These are phyloP conservation scores for Debaryomycetaceae sp. DNA, from an alignment of 1,139 yeast genomes.

Conservation along the genomic window DNA sequence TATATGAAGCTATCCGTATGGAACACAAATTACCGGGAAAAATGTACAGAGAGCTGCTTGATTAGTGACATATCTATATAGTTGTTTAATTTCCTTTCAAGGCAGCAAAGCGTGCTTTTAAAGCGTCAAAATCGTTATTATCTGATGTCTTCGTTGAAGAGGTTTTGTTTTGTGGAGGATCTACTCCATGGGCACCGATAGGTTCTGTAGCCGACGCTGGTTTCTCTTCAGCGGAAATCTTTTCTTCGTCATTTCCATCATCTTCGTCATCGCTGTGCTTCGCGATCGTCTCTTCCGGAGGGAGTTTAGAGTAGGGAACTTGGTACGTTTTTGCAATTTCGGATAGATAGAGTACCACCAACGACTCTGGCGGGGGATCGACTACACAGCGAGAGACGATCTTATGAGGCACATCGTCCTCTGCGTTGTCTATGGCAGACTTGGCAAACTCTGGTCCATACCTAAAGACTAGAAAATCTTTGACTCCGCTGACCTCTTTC, in stretches of 20 bases:
- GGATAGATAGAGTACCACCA: conserved; percentile 66
- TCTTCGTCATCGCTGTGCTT: conserved; percentile 14
- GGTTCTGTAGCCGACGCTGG: conserved; percentile 17
- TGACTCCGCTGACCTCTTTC: conserved; percentile 61
- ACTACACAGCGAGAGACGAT: conserved; percentile 60
- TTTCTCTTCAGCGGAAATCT: conserved; percentile 6
- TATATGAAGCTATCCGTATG: not conserved
- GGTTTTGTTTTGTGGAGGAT: conserved; percentile 2
- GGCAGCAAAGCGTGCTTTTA: conserved; percentile 47
- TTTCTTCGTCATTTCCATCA: conserved; percentile 13
- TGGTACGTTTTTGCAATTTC: conserved; percentile 82
- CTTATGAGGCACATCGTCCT: conserved; percentile 60
- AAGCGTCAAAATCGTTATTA: conserved; percentile 35
- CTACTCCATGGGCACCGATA: conserved; percentile 8
- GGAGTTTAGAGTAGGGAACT: conserved; percentile 66
- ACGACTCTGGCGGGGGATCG: conserved; percentile 61
- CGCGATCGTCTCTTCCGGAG: conserved; percentile 24
- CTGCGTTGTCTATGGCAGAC: conserved; percentile 55
- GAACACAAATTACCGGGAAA: not conserved
- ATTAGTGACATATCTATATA: not conserved
- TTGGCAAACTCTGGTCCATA: conserved; percentile 65
- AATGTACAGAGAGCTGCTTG: not conserved
- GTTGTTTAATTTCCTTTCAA: conserved; percentile 23
- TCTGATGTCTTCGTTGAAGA: conserved; percentile 9
- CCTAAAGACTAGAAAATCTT: conserved; percentile 59